Base-by-base conservation (phyloP, 805 yeast species). In the Teunomyces atbi region DNA sequence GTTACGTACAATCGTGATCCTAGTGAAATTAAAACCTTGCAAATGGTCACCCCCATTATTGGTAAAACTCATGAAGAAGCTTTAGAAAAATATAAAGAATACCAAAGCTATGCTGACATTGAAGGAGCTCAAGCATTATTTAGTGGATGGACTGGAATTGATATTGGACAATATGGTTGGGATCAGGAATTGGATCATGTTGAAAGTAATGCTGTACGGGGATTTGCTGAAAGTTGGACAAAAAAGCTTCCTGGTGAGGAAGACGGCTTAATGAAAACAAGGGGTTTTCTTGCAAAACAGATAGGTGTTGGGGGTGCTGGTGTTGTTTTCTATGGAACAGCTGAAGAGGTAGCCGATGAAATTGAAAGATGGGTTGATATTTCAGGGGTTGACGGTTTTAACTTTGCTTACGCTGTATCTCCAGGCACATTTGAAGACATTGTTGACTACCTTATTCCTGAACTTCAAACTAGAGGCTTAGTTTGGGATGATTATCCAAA, bases 221-320 rank as follows among this genome's bases (percentile, higher is more conserved):
- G 45, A 6, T 42, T 42, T 23, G 34, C 36, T 7, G 39, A 32
- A 16, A 23, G 27, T 10, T 42, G 45, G 45, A 42, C 45, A 6
- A 42, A 42, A 18, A 21, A 21, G 12, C 29, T 33, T 34, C 45
- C 45, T 12, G 45, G 45, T 4, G 45, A 42, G 13, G 40, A 37
- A 10, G 33, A 13, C 12, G 38, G 16, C 16, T n/a, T 42, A 10
- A 42, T 34, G 34, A 42, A 42, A 38, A 33, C 45, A 13, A 18
- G 45, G 8, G 45, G 35, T 11, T 42, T 15, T 13, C 29, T 42
- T 20, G 45, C 45, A 6, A 42, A 34, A 12, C 45, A 35, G 13
- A 43, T 36, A 18, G 39, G 41, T 8, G 37, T 43, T n/a, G 45
- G 45, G 5, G 45, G 45, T 7, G 40, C 33, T 11, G 45, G 45